These are phyloP conservation scores for Sporothrix globosa DNA, from an alignment of 2,329 filamentous ascomycete species.

Conservation along the genomic window DNA sequence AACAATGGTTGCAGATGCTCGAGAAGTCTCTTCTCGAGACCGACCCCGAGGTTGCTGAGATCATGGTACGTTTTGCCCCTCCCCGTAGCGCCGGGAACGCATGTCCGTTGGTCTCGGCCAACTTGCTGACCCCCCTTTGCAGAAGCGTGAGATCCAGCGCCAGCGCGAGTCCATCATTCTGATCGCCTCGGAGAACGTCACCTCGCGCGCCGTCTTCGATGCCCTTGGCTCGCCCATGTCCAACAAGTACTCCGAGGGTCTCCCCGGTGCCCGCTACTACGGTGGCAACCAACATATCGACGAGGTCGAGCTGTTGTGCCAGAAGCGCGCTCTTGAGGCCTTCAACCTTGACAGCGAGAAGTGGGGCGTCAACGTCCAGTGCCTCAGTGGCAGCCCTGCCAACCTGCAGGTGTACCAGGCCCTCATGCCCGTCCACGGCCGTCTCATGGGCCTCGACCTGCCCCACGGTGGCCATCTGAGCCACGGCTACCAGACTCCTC, in stretches of 20 bases:
- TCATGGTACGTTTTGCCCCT: slow-evolving; percentile 72
- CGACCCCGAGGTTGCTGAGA: slow-evolving; percentile 91
- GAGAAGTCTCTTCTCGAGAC: slow-evolving; percentile 90
- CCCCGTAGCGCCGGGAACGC: neutral
- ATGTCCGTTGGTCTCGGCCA: neutral
- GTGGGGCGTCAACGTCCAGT: slow-evolving; percentile 99
- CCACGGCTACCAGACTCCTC: slow-evolving; percentile 96
- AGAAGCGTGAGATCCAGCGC: slow-evolving; percentile 93
- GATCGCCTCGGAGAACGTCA: slow-evolving; percentile 99
- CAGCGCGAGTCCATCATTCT: slow-evolving; percentile 98
- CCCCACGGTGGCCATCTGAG: slow-evolving; percentile 93
- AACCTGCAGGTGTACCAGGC: slow-evolving; percentile 99
- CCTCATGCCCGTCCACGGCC: slow-evolving; percentile 91
- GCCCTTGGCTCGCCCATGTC: slow-evolving; percentile 92
- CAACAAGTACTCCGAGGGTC: slow-evolving; percentile 99
- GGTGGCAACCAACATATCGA: slow-evolving; percentile 99
- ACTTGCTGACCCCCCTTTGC: slow-evolving; percentile 33
- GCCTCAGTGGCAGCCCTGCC: slow-evolving; percentile 87
- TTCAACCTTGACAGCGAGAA: slow-evolving; percentile 84
- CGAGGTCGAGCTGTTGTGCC: slow-evolving; percentile 91
- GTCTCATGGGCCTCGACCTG: slow-evolving; percentile 94
- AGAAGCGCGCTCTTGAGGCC: slow-evolving; percentile 86
- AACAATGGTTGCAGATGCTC: slow-evolving; percentile 70
- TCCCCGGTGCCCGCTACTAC: slow-evolving; percentile 97
- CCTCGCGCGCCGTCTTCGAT: slow-evolving; percentile 96